Conservation (phyloP, 768 basidiomycete species). For the Mycena albidolilacea region DNA sequence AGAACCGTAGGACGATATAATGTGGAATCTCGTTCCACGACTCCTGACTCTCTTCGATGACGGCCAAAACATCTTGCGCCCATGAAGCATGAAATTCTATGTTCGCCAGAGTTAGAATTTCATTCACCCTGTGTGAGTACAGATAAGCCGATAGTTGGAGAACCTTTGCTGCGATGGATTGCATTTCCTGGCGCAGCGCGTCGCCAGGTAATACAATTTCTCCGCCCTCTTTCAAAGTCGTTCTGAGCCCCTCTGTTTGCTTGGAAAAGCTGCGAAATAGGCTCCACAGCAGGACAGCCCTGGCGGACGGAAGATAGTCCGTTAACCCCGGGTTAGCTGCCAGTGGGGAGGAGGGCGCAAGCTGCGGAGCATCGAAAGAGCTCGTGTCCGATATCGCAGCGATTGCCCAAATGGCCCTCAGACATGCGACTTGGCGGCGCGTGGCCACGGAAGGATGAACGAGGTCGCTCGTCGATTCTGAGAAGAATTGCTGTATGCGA, state of each 20-base stretch:
- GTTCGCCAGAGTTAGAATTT: neutral
- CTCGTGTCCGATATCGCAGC: neutral
- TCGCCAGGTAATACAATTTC: neutral
- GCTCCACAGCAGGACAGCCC: slow-evolving; percentile 9
- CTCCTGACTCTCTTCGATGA: neutral
- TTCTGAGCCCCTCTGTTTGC: neutral
- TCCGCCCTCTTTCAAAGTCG: neutral
- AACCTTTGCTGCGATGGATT: neutral
- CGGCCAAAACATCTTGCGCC: neutral
- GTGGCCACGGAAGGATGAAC: neutral
- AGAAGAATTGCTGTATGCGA: slow-evolving; percentile 1
- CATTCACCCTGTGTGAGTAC: neutral
- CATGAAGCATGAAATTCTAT: neutral
- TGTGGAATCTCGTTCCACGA: slow-evolving; percentile 7
- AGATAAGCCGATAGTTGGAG: neutral
- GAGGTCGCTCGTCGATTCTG: neutral
- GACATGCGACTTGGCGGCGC: slow-evolving; percentile 1
- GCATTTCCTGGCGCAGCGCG: neutral
- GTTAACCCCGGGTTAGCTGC: neutral
- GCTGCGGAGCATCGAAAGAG: neutral
- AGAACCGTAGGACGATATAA: neutral
- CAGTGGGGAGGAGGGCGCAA: neutral
- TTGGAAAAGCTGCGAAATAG: neutral
- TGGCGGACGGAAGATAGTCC: neutral
- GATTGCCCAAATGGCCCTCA: slow-evolving; percentile 17